phyloP scores from a whole-genome alignment of 108 stramenopile species.

The Cyclotella choctawhatcheeana region DNA sequence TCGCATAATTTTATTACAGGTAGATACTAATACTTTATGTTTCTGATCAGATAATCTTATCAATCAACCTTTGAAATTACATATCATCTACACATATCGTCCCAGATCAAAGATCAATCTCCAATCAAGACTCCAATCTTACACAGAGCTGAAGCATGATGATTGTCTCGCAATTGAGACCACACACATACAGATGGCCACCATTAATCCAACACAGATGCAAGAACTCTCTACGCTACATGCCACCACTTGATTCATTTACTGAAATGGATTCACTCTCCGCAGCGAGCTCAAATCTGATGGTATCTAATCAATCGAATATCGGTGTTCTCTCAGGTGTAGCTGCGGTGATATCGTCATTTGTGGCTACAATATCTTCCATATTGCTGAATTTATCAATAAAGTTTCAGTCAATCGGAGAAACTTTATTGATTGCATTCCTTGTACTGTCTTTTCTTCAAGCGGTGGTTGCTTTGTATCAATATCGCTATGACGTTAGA shows the following conservation, averaged over 20 bases:
- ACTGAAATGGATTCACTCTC: background rate
- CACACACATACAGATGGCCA: no score
- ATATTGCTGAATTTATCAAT: slow-evolving; percentile 19
- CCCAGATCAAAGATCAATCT: no score
- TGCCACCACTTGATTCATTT: slow-evolving; percentile 12
- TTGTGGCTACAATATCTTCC: slow-evolving; percentile 4
- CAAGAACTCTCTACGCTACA: no score
- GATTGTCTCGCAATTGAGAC: no score
- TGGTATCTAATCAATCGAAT: slow-evolving; percentile 10
- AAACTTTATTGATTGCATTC: slow-evolving; percentile 49
- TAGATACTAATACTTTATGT: no score
- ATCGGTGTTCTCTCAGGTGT: slow-evolving; percentile 11
- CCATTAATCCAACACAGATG: no score
- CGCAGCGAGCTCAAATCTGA: background rate
- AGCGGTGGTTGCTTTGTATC: slow-evolving; percentile 59
- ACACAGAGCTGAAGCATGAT: no score
- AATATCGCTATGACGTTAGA: slow-evolving; percentile 65
- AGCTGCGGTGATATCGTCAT: slow-evolving; percentile 8
- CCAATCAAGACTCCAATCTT: no score
- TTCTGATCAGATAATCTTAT: no score
- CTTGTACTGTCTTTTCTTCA: slow-evolving; percentile 60
- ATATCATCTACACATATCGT: no score
- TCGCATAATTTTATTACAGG: no score
- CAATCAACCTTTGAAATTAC: no score
- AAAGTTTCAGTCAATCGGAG: slow-evolving; percentile 40